phyloP scores from a whole-genome alignment of 2,329 filamentous ascomycete species.

The Cryphonectria parasitica region DNA sequence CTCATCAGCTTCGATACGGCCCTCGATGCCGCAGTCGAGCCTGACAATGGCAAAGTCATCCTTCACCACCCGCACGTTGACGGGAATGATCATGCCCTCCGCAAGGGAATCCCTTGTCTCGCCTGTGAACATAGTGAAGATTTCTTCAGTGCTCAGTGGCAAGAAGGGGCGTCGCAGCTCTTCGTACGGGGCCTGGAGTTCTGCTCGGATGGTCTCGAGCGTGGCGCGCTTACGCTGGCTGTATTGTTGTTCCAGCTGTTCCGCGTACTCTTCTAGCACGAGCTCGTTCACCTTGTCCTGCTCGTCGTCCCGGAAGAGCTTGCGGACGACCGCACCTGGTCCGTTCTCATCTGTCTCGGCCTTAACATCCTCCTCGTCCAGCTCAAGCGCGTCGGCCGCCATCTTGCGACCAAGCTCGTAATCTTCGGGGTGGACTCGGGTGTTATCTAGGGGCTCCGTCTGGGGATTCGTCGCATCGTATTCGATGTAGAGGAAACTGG shows the following conservation, averaged over 20 bases:
- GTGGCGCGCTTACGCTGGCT: constrained; percentile 95
- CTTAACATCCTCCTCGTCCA: constrained; percentile 98
- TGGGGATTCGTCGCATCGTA: constrained; percentile 81
- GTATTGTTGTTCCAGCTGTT: constrained; percentile 91
- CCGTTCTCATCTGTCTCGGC: constrained; percentile 91
- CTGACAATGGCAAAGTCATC: constrained; percentile 92
- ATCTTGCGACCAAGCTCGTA: constrained; percentile 98
- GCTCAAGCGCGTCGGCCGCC: constrained; percentile 92
- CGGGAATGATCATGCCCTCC: constrained; percentile 90
- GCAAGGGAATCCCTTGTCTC: constrained; percentile 83
- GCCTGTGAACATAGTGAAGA: constrained; percentile 96
- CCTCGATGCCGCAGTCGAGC: constrained; percentile 93
- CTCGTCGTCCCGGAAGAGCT: constrained; percentile 91
- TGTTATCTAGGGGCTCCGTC: constrained; percentile 94
- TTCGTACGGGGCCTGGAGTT: constrained; percentile 91
- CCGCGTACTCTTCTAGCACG: constrained; percentile 94
- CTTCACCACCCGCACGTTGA: constrained; percentile 85
- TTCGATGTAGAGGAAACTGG: constrained; percentile 89
- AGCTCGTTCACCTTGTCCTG: constrained; percentile 96
- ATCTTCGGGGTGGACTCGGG: constrained; percentile 95
- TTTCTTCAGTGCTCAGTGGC: constrained; percentile 70
- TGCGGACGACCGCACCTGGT: constrained; percentile 85
- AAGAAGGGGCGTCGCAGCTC: constrained; percentile 85
- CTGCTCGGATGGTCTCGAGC: constrained; percentile 91
- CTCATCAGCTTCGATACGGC: constrained; percentile 80